phyloP scores from a whole-genome alignment of 2,329 filamentous ascomycete species.

The Talaromyces funiculosus region DNA sequence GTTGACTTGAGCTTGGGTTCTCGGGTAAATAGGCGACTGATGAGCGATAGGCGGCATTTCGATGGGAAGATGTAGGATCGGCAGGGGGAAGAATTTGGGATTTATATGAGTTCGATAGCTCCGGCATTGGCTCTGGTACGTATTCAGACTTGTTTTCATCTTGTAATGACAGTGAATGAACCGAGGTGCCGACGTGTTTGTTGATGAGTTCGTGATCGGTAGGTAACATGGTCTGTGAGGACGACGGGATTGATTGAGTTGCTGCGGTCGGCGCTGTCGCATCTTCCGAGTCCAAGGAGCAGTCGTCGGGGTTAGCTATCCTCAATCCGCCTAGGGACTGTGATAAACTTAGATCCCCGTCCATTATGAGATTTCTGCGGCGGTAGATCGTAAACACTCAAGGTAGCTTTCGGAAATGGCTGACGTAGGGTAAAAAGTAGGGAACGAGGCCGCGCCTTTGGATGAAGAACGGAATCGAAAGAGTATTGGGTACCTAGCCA shows the following conservation, averaged over 20 bases:
- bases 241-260: slow-evolving; percentile 1
- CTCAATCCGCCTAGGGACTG: slow-evolving; percentile 88
- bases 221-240: slow-evolving; percentile 18
- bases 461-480: background rate
- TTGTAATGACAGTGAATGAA: slow-evolving; percentile 4
- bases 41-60: slow-evolving; percentile 34
- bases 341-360: slow-evolving; percentile 86
- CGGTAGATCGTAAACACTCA: background rate
- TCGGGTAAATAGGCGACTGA: slow-evolving; percentile 33
- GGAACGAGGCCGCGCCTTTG: background rate
- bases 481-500: background rate
- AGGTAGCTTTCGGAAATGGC: background rate
- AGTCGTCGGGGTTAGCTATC: slow-evolving; percentile 92
- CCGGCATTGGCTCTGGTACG: slow-evolving; percentile 9
- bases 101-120: slow-evolving; percentile 7
- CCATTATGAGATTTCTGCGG: slow-evolving; percentile 54
- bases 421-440: background rate
- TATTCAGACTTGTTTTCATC: slow-evolving; percentile 17
- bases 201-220: slow-evolving; percentile 17
- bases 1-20: slow-evolving; percentile 29
- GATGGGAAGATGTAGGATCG: slow-evolving; percentile 16
- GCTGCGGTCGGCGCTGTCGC: slow-evolving; percentile 13
- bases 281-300: slow-evolving; percentile 40
- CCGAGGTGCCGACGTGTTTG: background rate
- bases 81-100: slow-evolving; percentile 3